These are phyloP conservation scores for Camellia lanceoleosa DNA, from an alignment of 148 eudicot genomes.

Conservation along the genomic window DNA sequence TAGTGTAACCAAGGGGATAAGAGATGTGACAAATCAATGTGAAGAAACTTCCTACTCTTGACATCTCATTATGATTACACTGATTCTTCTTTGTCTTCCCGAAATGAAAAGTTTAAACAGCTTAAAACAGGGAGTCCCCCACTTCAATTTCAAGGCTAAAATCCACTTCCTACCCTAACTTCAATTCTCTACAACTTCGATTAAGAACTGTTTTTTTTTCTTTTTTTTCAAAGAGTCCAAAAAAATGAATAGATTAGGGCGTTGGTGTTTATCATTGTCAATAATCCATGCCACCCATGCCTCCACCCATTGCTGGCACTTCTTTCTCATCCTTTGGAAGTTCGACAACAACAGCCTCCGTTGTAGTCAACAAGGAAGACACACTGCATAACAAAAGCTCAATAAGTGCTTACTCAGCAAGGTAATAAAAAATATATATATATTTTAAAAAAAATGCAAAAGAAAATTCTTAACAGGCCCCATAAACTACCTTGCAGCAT, in stretches of 20 bases:
- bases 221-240: too few species aligned
- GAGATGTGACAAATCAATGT: neutral
- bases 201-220: neutral
- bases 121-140: neutral
- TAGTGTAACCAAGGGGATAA: too few species aligned
- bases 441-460: neutral
- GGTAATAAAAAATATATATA: neutral
- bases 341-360: constrained; percentile 76
- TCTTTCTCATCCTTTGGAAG: constrained; percentile 46
- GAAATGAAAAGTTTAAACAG: neutral
- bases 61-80: neutral
- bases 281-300: constrained; percentile 56
- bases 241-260: neutral
- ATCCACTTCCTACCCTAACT: neutral
- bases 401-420: neutral
- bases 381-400: constrained; percentile 38
- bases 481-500: constrained; percentile 72
- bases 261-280: constrained; percentile 8
- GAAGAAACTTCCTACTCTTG: neutral
- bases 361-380: constrained; percentile 80
- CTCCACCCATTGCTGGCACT: constrained; percentile 35
- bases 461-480: neutral
- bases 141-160: neutral
- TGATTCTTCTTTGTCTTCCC: neutral
- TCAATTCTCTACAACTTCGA: neutral